Conservation (phyloP, 2,329 filamentous ascomycete genomes). For the Graphilbum ipis-grandicollis region DNA sequence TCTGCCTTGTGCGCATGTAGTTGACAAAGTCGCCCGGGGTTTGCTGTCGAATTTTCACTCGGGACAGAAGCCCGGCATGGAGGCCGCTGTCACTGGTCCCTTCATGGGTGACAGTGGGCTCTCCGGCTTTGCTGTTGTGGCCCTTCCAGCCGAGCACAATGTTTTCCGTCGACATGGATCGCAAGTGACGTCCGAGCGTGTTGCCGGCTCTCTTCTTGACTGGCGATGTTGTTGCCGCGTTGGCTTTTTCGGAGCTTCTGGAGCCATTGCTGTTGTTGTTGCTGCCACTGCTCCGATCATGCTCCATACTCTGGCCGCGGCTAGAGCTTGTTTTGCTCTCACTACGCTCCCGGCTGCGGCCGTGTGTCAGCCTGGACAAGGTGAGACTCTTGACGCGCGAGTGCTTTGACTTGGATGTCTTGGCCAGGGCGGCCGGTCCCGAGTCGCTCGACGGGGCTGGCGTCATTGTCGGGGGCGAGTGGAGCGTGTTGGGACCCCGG, state of each 20-base stretch:
- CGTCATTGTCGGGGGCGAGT: neutral
- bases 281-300: neutral
- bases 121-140: constrained; percentile 17
- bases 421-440: constrained; percentile 17
- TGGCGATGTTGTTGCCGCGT: constrained; percentile 40
- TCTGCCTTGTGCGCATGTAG: constrained; percentile 65
- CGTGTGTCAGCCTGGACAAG: constrained; percentile 38
- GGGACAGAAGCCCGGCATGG: constrained; percentile 31
- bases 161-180: constrained; percentile 58
- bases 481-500: too few species aligned
- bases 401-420: constrained; percentile 31
- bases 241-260: neutral
- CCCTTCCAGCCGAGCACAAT: constrained; percentile 38
- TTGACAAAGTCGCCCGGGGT: constrained; percentile 70
- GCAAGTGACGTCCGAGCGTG: constrained; percentile 43
- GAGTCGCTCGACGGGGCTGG: neutral
- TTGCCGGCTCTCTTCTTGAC: constrained; percentile 54
- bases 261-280: neutral
- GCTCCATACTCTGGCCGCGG: too few species aligned
- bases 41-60: constrained; percentile 56
- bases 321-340: too few species aligned
- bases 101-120: constrained; percentile 9
- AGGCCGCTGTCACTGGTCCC: constrained; percentile 16
- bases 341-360: constrained; percentile 8
- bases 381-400: constrained; percentile 65